Evolutionary conservation across 1,139 yeast genomes (phyloP), one percentile per base, ranked within the genome.

Genomic region (Pichia sp.): DNA sequence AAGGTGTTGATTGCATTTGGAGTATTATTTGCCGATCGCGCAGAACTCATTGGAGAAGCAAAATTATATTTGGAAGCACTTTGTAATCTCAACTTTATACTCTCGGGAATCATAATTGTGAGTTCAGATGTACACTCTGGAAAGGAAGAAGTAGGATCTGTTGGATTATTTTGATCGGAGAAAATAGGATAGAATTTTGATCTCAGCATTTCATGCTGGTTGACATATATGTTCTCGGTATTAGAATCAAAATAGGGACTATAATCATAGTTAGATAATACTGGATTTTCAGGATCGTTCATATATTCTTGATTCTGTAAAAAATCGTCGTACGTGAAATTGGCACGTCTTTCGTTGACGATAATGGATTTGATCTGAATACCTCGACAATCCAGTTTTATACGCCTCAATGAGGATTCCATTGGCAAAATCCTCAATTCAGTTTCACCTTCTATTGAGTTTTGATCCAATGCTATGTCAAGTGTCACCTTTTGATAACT

Each of bases 331-430:
- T 79, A 75, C 10, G 61, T 57, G 58, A 68, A 82, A 29, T 65
- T 55, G 0, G 79, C 78, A 42, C 71, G 65, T 47, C 74, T 64
- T 46, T 75, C 72, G 53, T 90, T 87, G 40, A 92, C 75, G 39
- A 68, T 68, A 8, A 87, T 81, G 35, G 77, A 76, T 33, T 72
- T 72, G 37, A 90, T 76, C 40, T 67, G 68, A 66, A 87, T 75
- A 49, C 86, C 90, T 47, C 96, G 77, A 52, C 95, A 86, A 61
- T 92, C 97, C 44, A 92, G 67, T 45, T 77, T 75, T 33, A 92
- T 69, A 11, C 69, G 68, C 44, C 75, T 77, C 39, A 90, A 65
- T 1, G 69, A 62, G 9, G 77, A 75, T 26, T 81, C 77, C 3
- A 80, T 68, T 0, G 97, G 97, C 27, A 85, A 68, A 11, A 90